Conservation (phyloP, 345 rosid species). For the Salix dunnii region DNA sequence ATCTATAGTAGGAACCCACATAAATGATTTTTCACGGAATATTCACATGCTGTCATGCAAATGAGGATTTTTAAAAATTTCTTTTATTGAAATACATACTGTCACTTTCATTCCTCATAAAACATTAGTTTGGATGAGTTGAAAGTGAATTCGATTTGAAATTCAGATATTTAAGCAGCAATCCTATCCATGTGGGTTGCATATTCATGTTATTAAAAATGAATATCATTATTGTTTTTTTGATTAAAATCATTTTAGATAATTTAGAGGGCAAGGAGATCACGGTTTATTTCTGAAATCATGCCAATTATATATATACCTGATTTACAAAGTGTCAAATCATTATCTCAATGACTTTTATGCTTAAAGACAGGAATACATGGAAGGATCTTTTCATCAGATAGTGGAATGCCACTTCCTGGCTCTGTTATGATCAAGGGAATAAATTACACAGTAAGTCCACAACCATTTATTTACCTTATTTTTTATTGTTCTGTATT, state of each 20-base stretch:
- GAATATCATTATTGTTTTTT: too few species aligned
- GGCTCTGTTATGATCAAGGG: conserved; percentile 59
- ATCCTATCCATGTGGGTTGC: too few species aligned
- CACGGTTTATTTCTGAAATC: too few species aligned
- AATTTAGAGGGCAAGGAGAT: too few species aligned
- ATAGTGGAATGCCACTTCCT: conserved; percentile 72
- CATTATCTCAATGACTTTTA: conserved; percentile 11
- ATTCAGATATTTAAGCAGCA: too few species aligned
- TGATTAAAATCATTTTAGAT: too few species aligned
- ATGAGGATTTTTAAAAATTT: background rate
- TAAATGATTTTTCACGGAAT: background rate
- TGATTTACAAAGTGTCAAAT: background rate
- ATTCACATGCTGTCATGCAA: background rate
- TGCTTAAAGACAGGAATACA: conserved; percentile 73
- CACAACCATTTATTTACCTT: background rate
- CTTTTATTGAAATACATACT: background rate
- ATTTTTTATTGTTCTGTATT: background rate
- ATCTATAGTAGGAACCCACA: background rate
- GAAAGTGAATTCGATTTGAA: too few species aligned
- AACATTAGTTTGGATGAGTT: too few species aligned
- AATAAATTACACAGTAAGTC: conserved; percentile 70
- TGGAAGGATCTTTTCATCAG: conserved; percentile 80
- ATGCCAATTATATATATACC: too few species aligned
- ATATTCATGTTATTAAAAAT: too few species aligned
- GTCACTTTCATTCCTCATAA: background rate